Base-by-base conservation (phyloP, 257 asterid species). In the Fraxinus quadrangulata region DNA sequence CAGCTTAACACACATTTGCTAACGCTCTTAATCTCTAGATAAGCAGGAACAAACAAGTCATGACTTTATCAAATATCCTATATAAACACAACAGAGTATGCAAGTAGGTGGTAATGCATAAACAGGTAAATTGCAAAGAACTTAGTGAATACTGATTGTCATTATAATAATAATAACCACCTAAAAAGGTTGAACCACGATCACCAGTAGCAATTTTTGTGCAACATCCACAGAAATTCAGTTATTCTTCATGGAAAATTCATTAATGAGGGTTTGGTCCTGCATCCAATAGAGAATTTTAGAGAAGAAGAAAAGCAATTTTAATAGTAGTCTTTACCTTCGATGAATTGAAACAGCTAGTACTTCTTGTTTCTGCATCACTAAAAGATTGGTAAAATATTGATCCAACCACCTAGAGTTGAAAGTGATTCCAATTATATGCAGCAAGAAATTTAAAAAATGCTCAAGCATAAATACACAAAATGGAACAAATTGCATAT, bases 1-100 rank as follows among this genome's bases (percentile, higher is more conserved):
- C 70, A 68, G 97, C 96, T 86, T 98, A 95, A 78, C 99, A 88
- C 82, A 95, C 99, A 84, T 85, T 96, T 77, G 87, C 42, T 54
- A 98, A 94, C 47, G 28, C 28, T 26, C 28, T 26, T 26, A 26
- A 26, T 26, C 28, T 26, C 28, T 26, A 26, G 28, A 26, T 26
- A 26, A 26, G 28, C 1, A 26, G 28, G 28, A 26, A 26, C 28
- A 26, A 26, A 26, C 28, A 26, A 26, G 28, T 26, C 28, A 26
- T 26, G 1, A 26, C 28, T 26, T 26, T 26, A 26, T 26, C 28
- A 26, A 26, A 26, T 26, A 26, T 26, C 1, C 28, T 26, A 26
- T 26, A 26, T 26, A 26, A 26, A 26, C 28, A 26, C 28, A 26
- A 26, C 28, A 26, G 28, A 26, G 28, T 26, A 26, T 26, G 28